phyloP scores from a whole-genome alignment of 192 early-diverging fungal species.

The Mortierella antarctica region DNA sequence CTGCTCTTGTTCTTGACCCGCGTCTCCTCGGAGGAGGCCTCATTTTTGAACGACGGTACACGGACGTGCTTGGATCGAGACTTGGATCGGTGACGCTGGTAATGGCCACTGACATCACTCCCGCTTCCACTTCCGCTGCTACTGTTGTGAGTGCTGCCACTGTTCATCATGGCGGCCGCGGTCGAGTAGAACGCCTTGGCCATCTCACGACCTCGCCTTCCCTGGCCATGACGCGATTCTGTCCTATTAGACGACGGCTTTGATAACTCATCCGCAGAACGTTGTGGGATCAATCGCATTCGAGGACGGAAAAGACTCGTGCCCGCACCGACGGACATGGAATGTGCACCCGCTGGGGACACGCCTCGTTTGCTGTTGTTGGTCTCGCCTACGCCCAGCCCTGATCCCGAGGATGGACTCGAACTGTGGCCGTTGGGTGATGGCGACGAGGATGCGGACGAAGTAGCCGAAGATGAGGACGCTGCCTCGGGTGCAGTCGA shows the following conservation, averaged over 20 bases:
- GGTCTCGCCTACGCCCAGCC: not conserved
- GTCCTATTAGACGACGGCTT: not conserved
- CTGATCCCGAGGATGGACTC: too few relatives aligned
- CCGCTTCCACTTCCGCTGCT: not conserved
- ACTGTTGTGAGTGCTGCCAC: not conserved
- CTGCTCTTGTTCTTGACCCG: not conserved
- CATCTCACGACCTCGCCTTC: not conserved
- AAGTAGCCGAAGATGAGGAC: not conserved
- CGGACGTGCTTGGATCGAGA: too few relatives aligned
- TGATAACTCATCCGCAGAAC: conserved; percentile 39
- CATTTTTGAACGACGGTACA: too few relatives aligned
- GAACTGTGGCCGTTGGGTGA: not conserved
- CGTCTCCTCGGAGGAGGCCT: too few relatives aligned
- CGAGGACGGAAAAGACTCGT: conserved; percentile 16
- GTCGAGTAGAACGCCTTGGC: conserved; percentile 1
- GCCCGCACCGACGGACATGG: conserved; percentile 18
- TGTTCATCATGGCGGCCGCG: conserved; percentile 8
- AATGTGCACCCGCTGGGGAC: not conserved
- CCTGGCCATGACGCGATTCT: not conserved
- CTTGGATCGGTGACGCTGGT: not conserved
- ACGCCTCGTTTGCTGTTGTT: conserved; percentile 17
- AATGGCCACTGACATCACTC: not conserved
- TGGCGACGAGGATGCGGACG: not conserved
- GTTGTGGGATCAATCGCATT: conserved; percentile 23
- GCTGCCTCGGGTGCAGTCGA: too few relatives aligned